phyloP scores from a whole-genome alignment of 2,329 filamentous ascomycete species.

The Lecanicillium sp. region DNA sequence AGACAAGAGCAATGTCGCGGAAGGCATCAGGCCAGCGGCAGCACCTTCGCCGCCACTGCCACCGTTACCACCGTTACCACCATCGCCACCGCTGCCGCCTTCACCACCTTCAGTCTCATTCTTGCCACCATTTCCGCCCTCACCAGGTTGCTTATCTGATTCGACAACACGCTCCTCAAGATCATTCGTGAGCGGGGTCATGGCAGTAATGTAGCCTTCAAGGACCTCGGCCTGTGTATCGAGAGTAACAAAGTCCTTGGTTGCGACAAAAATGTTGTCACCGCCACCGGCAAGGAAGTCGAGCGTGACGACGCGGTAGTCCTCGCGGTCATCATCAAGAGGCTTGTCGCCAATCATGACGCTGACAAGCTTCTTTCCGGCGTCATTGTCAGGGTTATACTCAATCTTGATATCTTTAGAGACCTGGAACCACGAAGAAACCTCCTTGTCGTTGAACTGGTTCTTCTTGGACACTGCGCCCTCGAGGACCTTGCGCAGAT shows the following conservation, averaged over 20 bases:
- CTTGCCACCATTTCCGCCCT: background rate
- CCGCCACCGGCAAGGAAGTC: constrained; percentile 57
- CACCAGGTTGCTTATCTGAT: constrained; percentile 8
- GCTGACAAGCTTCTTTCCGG: constrained; percentile 42
- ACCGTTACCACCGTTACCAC: background rate
- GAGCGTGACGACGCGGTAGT: constrained; percentile 53
- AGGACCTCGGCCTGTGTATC: constrained; percentile 49
- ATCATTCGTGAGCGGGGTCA: constrained; percentile 40
- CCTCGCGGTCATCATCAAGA: constrained; percentile 32
- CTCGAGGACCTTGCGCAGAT: constrained; percentile 51
- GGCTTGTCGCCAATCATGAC: constrained; percentile 41
- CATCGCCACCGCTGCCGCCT: background rate
- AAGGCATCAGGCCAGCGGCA: no score
- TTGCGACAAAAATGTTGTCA: constrained; percentile 49
- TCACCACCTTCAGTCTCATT: background rate
- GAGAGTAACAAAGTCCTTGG: constrained; percentile 32
- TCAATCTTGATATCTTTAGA: constrained; percentile 47
- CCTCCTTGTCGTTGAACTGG: constrained; percentile 41
- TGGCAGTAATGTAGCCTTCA: constrained; percentile 37
- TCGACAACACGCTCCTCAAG: constrained; percentile 34
- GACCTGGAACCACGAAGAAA: constrained; percentile 55
- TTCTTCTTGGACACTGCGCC: constrained; percentile 49
- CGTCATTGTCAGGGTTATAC: constrained; percentile 45
- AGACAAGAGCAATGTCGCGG: no score
- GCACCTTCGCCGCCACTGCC: background rate